phyloP scores from a whole-genome alignment of 345 rosid genomes.

The Lepidium didymum region DNA sequence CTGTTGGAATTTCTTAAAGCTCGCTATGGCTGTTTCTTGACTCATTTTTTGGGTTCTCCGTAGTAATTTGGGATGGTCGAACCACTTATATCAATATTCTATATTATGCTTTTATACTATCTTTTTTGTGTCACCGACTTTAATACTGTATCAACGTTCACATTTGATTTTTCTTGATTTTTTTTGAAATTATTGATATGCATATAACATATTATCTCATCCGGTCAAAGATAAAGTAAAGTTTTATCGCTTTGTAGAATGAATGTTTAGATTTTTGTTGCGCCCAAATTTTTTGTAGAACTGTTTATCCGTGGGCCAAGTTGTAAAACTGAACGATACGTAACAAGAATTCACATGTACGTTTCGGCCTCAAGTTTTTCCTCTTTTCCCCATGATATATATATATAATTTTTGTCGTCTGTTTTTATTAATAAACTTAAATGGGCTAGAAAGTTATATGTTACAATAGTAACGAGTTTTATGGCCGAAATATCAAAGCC shows the following conservation, averaged over 20 bases:
- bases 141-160: not conserved
- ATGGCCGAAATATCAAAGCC: too few species aligned
- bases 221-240: not conserved
- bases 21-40: constrained; percentile 18
- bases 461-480: too few species aligned
- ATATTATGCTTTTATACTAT: constrained; percentile 1
- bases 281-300: not conserved
- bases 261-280: not conserved
- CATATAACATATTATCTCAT: not conserved
- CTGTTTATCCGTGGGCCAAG: not conserved
- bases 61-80: not conserved
- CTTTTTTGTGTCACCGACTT: constrained; percentile 1
- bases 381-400: too few species aligned
- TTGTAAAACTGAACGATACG: not conserved
- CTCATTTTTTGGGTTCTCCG: constrained; percentile 17
- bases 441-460: too few species aligned
- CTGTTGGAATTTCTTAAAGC: constrained; percentile 47
- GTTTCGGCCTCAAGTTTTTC: too few species aligned
- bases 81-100: not conserved
- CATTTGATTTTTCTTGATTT: not conserved
- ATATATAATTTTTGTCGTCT: too few species aligned
- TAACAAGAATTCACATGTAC: not conserved
- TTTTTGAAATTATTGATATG: not conserved
- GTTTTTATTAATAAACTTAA: too few species aligned
- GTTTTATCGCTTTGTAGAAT: constrained; percentile 1